Evolutionary conservation across 306 rosid species (phyloP).

Genomic region (Citrullus colocynthis): DNA sequence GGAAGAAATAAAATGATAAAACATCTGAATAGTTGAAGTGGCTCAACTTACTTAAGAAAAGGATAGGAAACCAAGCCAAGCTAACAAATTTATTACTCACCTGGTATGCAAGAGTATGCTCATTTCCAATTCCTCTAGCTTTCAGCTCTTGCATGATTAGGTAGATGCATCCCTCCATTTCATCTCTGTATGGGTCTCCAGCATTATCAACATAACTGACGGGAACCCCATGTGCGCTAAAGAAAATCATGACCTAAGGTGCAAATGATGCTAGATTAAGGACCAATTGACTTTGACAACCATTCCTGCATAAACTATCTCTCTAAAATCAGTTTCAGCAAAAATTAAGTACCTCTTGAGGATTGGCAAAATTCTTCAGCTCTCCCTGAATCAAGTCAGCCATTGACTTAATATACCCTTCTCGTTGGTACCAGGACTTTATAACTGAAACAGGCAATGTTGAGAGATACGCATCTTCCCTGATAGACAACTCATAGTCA

Average conservation of each 20-base stretch:
- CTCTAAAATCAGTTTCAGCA: constrained; percentile 5
- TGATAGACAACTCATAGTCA: constrained; percentile 31
- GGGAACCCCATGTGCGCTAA: constrained; percentile 99
- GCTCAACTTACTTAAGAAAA: not conserved
- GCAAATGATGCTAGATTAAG: constrained; percentile 6
- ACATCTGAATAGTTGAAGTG: not conserved
- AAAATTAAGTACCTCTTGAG: constrained; percentile 51
- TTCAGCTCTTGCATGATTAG: constrained; percentile 91
- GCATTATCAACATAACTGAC: constrained; percentile 87
- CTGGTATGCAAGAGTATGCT: constrained; percentile 96
- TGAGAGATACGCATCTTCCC: constrained; percentile 70
- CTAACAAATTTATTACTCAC: constrained; percentile 22
- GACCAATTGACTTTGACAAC: not conserved
- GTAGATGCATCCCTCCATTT: constrained; percentile 92
- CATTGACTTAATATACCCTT: constrained; percentile 88
- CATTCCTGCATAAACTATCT: not conserved
- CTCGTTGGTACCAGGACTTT: constrained; percentile 87
- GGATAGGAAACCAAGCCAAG: not conserved
- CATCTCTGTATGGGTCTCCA: constrained; percentile 95
- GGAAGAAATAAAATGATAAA: not conserved
- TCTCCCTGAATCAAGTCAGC: constrained; percentile 83
- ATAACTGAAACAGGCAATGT: constrained; percentile 80
- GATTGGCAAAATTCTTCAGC: constrained; percentile 47
- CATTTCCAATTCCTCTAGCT: constrained; percentile 69
- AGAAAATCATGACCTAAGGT: constrained; percentile 72